Evolutionary conservation across 1,139 yeast species (phyloP).

Genomic region (Sugiyamaella pinicola): DNA sequence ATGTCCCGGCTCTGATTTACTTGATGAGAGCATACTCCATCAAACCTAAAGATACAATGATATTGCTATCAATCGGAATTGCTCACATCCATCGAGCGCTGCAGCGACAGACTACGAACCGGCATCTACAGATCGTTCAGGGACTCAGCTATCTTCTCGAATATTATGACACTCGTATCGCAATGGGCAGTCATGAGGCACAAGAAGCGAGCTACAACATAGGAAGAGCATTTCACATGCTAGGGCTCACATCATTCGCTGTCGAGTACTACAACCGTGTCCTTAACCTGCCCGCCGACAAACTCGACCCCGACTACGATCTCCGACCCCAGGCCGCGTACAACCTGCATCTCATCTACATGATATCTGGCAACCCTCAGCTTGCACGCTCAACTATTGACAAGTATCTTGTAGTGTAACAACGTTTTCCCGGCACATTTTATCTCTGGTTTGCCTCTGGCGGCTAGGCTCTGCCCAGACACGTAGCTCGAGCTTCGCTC

Average conservation of each 20-base stretch:
- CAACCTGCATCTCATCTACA: conserved; percentile 74
- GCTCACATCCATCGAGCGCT: conserved; percentile 89
- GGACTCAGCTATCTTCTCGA: conserved; percentile 79
- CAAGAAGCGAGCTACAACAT: conserved; percentile 85
- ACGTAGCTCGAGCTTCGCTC: neutral
- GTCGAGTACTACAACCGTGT: conserved; percentile 71
- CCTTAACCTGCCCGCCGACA: conserved; percentile 44
- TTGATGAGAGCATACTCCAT: conserved; percentile 52
- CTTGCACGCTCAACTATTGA: conserved; percentile 67
- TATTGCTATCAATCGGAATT: conserved; percentile 72
- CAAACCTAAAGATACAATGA: conserved; percentile 70
- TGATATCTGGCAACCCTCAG: conserved; percentile 67
- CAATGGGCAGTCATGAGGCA: conserved; percentile 51
- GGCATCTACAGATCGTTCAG: conserved; percentile 85
- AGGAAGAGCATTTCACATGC: conserved; percentile 81
- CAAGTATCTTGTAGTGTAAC: conserved; percentile 51
- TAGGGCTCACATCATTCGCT: conserved; percentile 76
- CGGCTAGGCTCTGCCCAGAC: conserved; percentile 11
- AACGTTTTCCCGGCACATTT: neutral
- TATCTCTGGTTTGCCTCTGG: conserved; percentile 5
- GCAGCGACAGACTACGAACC: conserved; percentile 82
- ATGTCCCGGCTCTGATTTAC: conserved; percentile 72
- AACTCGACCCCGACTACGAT: conserved; percentile 50
- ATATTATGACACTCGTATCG: conserved; percentile 54
- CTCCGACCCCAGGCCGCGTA: conserved; percentile 81